Conservation (phyloP, 148 eudicot species). For the Tetragonia tetragonoides region DNA sequence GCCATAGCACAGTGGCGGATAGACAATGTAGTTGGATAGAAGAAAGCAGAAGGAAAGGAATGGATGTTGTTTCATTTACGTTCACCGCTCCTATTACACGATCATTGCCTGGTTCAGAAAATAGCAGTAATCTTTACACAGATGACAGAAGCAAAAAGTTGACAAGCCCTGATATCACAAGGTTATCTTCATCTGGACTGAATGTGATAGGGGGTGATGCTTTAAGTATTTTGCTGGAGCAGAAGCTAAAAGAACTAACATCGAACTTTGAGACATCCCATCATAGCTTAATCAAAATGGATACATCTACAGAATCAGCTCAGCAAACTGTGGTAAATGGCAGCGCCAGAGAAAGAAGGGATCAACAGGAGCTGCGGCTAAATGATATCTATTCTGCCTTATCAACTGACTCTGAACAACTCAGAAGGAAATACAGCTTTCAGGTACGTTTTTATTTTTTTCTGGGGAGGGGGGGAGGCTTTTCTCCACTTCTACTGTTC, state of each 20-base stretch:
- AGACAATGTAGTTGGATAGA: slow-evolving; percentile 46
- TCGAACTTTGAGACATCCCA: slow-evolving; percentile 44
- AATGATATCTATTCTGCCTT: slow-evolving; percentile 28
- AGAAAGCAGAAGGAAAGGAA: slow-evolving; percentile 61
- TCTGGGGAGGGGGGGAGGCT: neutral
- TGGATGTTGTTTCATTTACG: slow-evolving; percentile 89
- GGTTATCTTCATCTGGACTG: slow-evolving; percentile 40
- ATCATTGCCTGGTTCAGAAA: slow-evolving; percentile 36
- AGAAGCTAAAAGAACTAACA: slow-evolving; percentile 68
- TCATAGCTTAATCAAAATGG: slow-evolving; percentile 28
- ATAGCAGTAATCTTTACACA: slow-evolving; percentile 23
- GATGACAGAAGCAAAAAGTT: slow-evolving; percentile 42
- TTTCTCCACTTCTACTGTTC: neutral
- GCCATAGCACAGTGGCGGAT: slow-evolving; percentile 30
- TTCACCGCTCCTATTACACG: slow-evolving; percentile 80
- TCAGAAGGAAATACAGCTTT: slow-evolving; percentile 36
- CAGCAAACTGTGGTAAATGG: slow-evolving; percentile 33
- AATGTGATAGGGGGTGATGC: slow-evolving; percentile 64
- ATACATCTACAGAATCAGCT: slow-evolving; percentile 30
- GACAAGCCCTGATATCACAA: slow-evolving; percentile 39
- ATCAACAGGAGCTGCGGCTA: slow-evolving; percentile 20
- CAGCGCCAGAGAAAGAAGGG: slow-evolving; percentile 32
- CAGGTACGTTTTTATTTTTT: slow-evolving; percentile 40
- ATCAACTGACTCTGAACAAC: slow-evolving; percentile 32
- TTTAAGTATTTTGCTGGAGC: slow-evolving; percentile 71